Base-by-base conservation (phyloP, 768 basidiomycete species). In the Mycena latifolia region DNA sequence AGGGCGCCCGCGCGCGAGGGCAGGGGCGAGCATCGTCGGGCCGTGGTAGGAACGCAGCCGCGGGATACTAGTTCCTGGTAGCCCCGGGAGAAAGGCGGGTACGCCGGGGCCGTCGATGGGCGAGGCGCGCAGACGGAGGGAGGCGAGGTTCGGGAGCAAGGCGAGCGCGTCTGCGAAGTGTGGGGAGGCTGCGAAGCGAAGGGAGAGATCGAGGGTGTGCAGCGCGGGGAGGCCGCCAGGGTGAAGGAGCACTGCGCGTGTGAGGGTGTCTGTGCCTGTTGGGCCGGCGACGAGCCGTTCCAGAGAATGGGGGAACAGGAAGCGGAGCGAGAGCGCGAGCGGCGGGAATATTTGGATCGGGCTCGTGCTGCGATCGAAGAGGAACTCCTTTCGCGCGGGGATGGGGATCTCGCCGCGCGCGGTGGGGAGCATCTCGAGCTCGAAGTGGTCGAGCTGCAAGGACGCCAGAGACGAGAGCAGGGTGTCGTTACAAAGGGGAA, bases 1-100 rank as follows among this genome's bases (percentile, higher is more conserved):
- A 10, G 48, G 11, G 33, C 66, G 73, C 18, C 31, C 45, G 5
- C 25, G 60, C 10, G 72, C 62, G 50, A 72, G 72, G 39, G 47
- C 28, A 9, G 46, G 35, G 2, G 61, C 69, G 43, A 71, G 62
- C 47, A 28, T 41, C 18, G 66, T 48, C 14, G 71, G 72, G 7
- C 73, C 75, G 53, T 73, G 71, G 55, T 72, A 72, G 28, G 47
- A 58, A 0, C 17, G 35, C 7, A 76, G 72, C 10, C 43, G 31
- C 9, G 69, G 72, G 28, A 76, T 28, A 12, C 54, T 35, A 2
- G 51, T 61, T 9, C 29, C 12, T 4, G 67, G 69, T 22, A 60
- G 64, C 12, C 61, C 28, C 17, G 69, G 63, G 2, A 46, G 45
- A 31, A 39, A 25, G n/a, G 51, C 27, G 11, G 55, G 65, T 0